Evolutionary conservation across 352 stramenopile species (phyloP).

Genomic region (Globisporangium paroecandrum): DNA sequence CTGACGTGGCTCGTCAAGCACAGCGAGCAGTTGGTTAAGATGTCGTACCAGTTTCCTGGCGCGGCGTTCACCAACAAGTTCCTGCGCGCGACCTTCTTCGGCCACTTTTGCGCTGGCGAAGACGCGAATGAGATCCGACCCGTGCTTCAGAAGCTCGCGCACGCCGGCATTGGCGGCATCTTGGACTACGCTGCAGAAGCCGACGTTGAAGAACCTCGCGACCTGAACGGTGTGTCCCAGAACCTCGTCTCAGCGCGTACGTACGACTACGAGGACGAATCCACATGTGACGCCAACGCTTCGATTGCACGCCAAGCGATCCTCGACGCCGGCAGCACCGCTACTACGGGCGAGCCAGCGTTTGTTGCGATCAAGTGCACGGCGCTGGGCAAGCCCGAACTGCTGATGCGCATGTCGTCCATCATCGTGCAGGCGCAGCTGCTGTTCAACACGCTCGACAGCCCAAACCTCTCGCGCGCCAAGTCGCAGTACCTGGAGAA

Average conservation of each 20-base stretch:
- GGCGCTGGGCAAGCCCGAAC: constrained; percentile 93
- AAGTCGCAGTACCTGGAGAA: constrained; percentile 79
- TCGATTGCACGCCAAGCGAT: constrained; percentile 83
- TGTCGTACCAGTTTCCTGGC: constrained; percentile 83
- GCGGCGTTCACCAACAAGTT: constrained; percentile 83
- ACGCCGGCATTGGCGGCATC: constrained; percentile 91
- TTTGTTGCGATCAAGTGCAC: constrained; percentile 98
- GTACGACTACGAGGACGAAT: constrained; percentile 96
- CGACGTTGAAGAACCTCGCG: constrained; percentile 79
- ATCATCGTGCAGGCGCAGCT: constrained; percentile 91
- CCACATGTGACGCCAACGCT: constrained; percentile 90
- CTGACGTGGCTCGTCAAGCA: constrained; percentile 86
- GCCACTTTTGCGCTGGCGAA: constrained; percentile 96
- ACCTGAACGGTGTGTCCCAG: constrained; percentile 74
- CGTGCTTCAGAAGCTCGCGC: constrained; percentile 68
- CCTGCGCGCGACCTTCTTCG: constrained; percentile 94
- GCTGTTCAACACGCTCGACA: constrained; percentile 92
- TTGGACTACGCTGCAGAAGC: constrained; percentile 97
- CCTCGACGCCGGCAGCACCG: constrained; percentile 54
- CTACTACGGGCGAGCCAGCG: constrained; percentile 51
- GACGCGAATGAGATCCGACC: constrained; percentile 83
- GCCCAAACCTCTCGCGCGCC: constrained; percentile 71
- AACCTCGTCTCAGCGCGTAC: constrained; percentile 87
- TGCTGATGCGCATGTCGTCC: constrained; percentile 93
- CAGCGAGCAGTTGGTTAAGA: constrained; percentile 79